Base-by-base conservation (phyloP, 2,329 filamentous ascomycete genomes). In the Trichothecium sympodiale region DNA sequence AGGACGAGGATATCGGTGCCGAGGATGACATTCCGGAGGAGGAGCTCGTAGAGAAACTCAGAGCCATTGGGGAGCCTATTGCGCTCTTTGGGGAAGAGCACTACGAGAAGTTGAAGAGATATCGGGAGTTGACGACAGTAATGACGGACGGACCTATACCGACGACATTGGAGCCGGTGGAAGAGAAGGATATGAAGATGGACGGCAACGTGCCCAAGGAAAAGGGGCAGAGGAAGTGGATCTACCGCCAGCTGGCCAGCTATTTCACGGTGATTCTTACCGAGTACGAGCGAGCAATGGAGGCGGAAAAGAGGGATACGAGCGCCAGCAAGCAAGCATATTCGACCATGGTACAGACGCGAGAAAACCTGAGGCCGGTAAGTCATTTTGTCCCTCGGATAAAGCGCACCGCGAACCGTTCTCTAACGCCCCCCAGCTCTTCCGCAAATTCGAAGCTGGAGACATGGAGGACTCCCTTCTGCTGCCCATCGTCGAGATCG, bases 231-330 rank as follows among this genome's bases (percentile, higher is more conserved):
- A 74, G 77, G 31, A 64, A 71, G 31, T 87, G 82, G 57, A 64
- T 98, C 29, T 89, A 82, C 62, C 72, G 89, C 9, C 89, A 98
- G 58, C 69, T 98, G 38, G 84, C 83, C 15, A 91, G 84, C 33
- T 98, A 95, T 65, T 96, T 98, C 63, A 93, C 84, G 36, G 86
- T 98, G 77, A 77, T 98, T n/a, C 65, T 98, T 39, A 74, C 70
- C 31, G 89, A 93, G 56, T 98, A 93, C 81, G 77, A 88, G 48
- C 54, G 64, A 29, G 87, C 88, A 5, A 73, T 98, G 48, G 74
- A 83, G 47, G 74, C 79, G 41, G 64, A 73, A 51, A 64, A 59
- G 47, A 56, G 57, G 18, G 70, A 77, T 36, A 88, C 83, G 18
- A 81, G 79, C 45, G 77, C 84, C 15, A 86, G 88, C 48, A 86